Percentiles rank a stretch among this genome's conserved stretches.
These are phyloP conservation scores for Epichloe festucae DNA, from an alignment of 2,329 filamentous ascomycete species.

Conservation along the genomic window DNA sequence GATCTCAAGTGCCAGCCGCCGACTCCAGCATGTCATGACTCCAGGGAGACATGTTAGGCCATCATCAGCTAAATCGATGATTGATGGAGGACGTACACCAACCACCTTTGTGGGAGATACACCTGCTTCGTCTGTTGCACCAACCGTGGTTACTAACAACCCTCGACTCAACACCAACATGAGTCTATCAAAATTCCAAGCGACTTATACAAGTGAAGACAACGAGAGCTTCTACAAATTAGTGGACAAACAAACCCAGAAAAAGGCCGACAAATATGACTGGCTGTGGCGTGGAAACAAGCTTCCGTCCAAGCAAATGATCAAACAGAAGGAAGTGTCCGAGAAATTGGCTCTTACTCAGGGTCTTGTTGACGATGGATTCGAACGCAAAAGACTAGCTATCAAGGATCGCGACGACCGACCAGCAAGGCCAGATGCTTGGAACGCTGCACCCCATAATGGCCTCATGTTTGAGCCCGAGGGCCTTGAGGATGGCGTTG, in stretches of 20 bases:
- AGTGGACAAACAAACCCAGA: slow-evolving; percentile 80
- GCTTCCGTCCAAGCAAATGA: slow-evolving; percentile 65
- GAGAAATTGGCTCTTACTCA: slow-evolving; percentile 34
- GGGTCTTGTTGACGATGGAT: slow-evolving; percentile 42
- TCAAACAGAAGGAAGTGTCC: slow-evolving; percentile 52
- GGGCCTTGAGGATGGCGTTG: slow-evolving; percentile 42
- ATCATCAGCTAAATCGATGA: slow-evolving; percentile 12
- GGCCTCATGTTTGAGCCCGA: slow-evolving; percentile 75
- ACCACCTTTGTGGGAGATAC: slow-evolving; percentile 60
- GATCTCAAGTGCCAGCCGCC: slow-evolving; percentile 69
- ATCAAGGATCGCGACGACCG: slow-evolving; percentile 57
- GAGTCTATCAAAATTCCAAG: slow-evolving; percentile 74
- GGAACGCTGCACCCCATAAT: slow-evolving; percentile 66
- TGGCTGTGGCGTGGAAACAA: slow-evolving; percentile 89
- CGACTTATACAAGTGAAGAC: slow-evolving; percentile 92
- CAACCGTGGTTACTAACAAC: slow-evolving; percentile 24
- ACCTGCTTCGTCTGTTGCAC: slow-evolving; percentile 42
- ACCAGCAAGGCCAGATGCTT: slow-evolving; percentile 64
- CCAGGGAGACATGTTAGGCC: slow-evolving; percentile 41
- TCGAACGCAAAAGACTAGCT: slow-evolving; percentile 44
- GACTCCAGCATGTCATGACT: slow-evolving; percentile 68
- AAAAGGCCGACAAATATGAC: slow-evolving; percentile 68
- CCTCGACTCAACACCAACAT: slow-evolving; percentile 58
- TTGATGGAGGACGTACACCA: slow-evolving; percentile 42
- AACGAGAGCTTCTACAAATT: slow-evolving; percentile 94